Evolutionary conservation across 331 rosid species (phyloP), one percentile per base, ranked within the genome.

Genomic region (Pyracantha coccinea): DNA sequence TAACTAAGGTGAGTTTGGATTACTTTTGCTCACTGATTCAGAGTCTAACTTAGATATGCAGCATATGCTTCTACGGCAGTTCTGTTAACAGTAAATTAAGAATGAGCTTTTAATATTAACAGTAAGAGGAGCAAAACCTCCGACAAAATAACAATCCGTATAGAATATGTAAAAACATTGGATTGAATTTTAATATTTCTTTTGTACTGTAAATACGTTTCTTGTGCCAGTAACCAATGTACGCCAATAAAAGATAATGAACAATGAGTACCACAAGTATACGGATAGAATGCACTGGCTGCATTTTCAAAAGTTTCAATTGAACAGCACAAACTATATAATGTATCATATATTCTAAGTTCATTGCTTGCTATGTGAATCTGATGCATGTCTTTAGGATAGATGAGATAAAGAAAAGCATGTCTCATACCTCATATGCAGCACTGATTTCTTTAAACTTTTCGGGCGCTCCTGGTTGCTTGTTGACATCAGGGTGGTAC

Each of bases 401-500:
- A 75, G 65, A 29, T 6, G 24, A 75, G 23, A 53, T 23, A 19
- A 28, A 44, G 5, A 5, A 27, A 8, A 61, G 16, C 50, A 28
- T 28, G 6, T 74, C 54, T 59, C 85, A 80, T 80, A 93, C 97
- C 96, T 93, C 98, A 64, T 91, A 93, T 1, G 98, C 98, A 83
- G 89, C 86, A 87, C 97, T 93, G 47, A 93, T 92, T 86, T 94
- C 97, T 87, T 94, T 94, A 61, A 92, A 94, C 82, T 90, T 94
- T 13, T 94, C 99, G 21, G 97, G 87, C 32, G 97, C 99, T n/a
- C 93, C 97, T 12, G 99, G 95, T 77, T 94, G 93, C 86, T 94
- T 94, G 83, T 94, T 94, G 71, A 92, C 97, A 77, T 94, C 99
- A 79, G 99, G 99, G 78, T 94, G 99, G 84, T 85, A 94, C 99